Evolutionary conservation across 2,329 filamentous ascomycete genomes (phyloP).

Genomic region (Cladophialophora yegresii): DNA sequence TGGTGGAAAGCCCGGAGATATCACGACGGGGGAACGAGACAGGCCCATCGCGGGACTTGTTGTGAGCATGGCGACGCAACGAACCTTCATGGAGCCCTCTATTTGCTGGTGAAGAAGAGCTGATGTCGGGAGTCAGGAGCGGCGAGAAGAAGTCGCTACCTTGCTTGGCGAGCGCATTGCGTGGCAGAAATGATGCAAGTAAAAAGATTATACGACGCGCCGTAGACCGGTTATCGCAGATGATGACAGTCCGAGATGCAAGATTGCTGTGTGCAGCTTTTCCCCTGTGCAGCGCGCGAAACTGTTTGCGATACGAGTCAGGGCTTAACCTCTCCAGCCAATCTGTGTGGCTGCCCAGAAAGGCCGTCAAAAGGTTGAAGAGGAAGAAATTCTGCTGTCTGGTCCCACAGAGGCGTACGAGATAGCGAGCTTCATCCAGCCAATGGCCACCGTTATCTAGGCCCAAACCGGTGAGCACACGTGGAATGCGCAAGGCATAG

Average conservation of each 20-base stretch:
- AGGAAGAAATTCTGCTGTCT: conserved; percentile 63
- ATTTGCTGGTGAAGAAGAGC: conserved; percentile 22
- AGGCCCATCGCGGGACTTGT: conserved; percentile 23
- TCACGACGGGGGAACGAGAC: conserved; percentile 24
- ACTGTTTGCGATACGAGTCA: conserved; percentile 56
- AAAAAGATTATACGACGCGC: conserved; percentile 61
- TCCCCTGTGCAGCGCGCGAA: conserved; percentile 52
- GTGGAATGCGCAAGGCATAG: conserved; percentile 58
- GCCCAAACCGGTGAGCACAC: conserved; percentile 60
- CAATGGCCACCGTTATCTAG: conserved; percentile 56
- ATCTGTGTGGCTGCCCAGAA: conserved; percentile 61
- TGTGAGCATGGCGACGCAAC: conserved; percentile 23
- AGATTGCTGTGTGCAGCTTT: conserved; percentile 52
- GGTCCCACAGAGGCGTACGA: conserved; percentile 56
- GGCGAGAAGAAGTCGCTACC: conserved; percentile 27
- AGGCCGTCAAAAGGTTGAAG: conserved; percentile 60
- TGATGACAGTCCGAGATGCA: conserved; percentile 57
- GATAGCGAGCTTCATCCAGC: conserved; percentile 62
- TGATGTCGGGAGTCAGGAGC: conserved; percentile 28
- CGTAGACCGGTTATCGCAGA: conserved; percentile 61
- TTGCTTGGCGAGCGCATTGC: conserved; percentile 22
- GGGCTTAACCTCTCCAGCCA: conserved; percentile 60
- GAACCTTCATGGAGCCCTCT: conserved; percentile 17
- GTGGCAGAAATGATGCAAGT: conserved; percentile 59
- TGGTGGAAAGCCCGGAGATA: conserved; percentile 41